Conservation (phyloP, 2,329 filamentous ascomycete genomes). For the Microascus cirrosus region DNA sequence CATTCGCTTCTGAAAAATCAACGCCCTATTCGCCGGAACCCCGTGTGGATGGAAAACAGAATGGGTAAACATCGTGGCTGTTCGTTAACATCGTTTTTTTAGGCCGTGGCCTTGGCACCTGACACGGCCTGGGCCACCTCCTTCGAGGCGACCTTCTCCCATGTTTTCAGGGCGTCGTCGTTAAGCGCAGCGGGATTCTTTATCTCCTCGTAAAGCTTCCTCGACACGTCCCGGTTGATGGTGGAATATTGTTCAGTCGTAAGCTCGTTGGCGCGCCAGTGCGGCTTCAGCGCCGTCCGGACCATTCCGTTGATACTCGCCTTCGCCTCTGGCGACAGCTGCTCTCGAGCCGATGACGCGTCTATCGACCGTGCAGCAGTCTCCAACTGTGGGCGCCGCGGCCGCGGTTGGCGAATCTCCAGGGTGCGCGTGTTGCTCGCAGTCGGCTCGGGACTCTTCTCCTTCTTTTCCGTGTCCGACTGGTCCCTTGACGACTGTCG, state of each 20-base stretch:
- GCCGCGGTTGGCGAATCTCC: slow-evolving; percentile 42
- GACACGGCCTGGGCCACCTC: slow-evolving; percentile 71
- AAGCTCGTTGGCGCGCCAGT: slow-evolving; percentile 69
- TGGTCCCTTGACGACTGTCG: slow-evolving; percentile 26
- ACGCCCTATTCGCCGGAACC: neutral
- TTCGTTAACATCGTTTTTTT: neutral
- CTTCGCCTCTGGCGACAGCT: slow-evolving; percentile 72
- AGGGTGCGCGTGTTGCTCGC: slow-evolving; percentile 19
- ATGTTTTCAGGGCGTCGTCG: slow-evolving; percentile 53
- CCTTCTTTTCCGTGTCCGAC: slow-evolving; percentile 28
- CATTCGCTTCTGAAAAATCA: neutral
- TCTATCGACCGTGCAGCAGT: slow-evolving; percentile 43
- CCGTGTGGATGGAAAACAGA: neutral
- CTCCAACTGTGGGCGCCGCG: slow-evolving; percentile 30
- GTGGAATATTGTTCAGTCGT: slow-evolving; percentile 83
- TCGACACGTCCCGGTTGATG: slow-evolving; percentile 84
- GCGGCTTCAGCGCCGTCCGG: slow-evolving; percentile 66
- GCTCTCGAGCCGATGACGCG: slow-evolving; percentile 53
- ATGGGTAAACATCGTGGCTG: neutral
- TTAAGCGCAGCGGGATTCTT: slow-evolving; percentile 46
- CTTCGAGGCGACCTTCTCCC: slow-evolving; percentile 65
- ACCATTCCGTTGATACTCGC: slow-evolving; percentile 84
- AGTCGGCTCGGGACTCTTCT: slow-evolving; percentile 16
- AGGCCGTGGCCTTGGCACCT: slow-evolving; percentile 28
- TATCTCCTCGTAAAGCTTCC: slow-evolving; percentile 69